Base-by-base conservation (phyloP, 1,284 basidiomycete genomes). In the Ceratobasidium sp. region DNA sequence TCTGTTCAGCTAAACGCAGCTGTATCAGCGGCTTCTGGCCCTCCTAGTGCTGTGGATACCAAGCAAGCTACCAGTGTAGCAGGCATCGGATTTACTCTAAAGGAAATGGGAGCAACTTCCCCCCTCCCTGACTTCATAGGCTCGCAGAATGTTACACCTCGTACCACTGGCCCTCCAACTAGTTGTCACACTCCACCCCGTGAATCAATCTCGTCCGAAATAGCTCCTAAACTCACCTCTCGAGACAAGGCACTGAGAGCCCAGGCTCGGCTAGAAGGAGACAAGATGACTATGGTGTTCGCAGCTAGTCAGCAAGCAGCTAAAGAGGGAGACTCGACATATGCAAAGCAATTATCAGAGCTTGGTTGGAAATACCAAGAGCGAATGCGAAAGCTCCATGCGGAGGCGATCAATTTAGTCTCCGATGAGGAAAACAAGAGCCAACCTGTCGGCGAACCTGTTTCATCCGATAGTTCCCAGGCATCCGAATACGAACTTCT, bases 321-420 rank as follows among this genome's bases (percentile, higher is more conserved):
- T 74, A 74, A 78, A 16, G 76, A 81, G 0, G 86, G 90, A 1
- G 87, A 98, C 74, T 87, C 92, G 11, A 90, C 84, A 0, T 78
- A 80, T n/a, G 95, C 95, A 8, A 95, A 98, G 79, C 82, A 90
- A 71, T 82, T 98, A 33, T 91, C 88, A 13, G 84, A 87, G 71
- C 76, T 94, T 77, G 95, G 93, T 7, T 93, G 95, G 77, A 79
- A 81, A 56, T 91, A 95, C 77, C 87, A 94, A 78, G 75, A 78
- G 11, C 83, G 86, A 75, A 94, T 95, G 89, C 87, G 92, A 72
- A 77, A 83, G 56, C 79, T 95, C 73, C 95, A 98, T 77, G 83
- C 83, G 71, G 80, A 96, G 78, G 96, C 95, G 0, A 87, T 88
- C 69, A 85, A 89, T 58, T 95, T 91, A 91, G 96, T 98, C 73